Percentiles rank a stretch among this genome's conserved stretches.
Evolutionary conservation across 2,329 filamentous ascomycete species (phyloP).

Genomic region (Aspergillus piperis): DNA sequence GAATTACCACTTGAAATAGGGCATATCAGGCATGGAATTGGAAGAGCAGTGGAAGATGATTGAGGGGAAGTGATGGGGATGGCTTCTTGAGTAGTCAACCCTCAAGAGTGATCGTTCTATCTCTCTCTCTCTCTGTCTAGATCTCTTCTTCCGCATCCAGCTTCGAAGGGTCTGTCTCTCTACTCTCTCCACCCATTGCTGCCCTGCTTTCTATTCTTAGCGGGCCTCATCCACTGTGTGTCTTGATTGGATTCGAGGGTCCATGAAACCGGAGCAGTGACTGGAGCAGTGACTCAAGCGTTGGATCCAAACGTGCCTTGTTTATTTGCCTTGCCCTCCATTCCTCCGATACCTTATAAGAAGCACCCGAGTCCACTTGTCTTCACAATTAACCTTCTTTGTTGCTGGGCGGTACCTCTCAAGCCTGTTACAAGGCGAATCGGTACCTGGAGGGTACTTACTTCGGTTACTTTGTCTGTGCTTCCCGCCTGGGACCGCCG

Average conservation of each 20-base stretch:
- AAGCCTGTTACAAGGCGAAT: background rate
- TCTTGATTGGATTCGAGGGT: background rate
- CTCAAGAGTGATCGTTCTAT: background rate
- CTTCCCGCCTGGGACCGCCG: background rate
- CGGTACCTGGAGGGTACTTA: background rate
- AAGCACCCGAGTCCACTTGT: background rate
- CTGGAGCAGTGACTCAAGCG: background rate
- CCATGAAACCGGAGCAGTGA: conserved; percentile 3
- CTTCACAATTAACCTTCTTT: background rate
- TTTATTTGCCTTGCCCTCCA: background rate
- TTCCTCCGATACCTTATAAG: background rate
- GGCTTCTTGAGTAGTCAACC: background rate
- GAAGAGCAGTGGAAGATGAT: background rate
- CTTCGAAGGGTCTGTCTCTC: background rate
- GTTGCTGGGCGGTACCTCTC: background rate
- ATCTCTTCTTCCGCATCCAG: conserved; percentile 10
- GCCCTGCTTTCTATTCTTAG: conserved; percentile 14
- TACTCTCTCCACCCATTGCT: background rate
- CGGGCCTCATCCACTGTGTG: background rate
- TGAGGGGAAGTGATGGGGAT: background rate
- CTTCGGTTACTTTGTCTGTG: background rate
- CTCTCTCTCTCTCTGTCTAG: background rate
- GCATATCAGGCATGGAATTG: background rate
- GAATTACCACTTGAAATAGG: no score
- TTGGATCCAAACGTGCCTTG: background rate